These are phyloP conservation scores for Dorcoceras hygrometricum DNA, from an alignment of 257 asterid genomes.

Conservation along the genomic window DNA sequence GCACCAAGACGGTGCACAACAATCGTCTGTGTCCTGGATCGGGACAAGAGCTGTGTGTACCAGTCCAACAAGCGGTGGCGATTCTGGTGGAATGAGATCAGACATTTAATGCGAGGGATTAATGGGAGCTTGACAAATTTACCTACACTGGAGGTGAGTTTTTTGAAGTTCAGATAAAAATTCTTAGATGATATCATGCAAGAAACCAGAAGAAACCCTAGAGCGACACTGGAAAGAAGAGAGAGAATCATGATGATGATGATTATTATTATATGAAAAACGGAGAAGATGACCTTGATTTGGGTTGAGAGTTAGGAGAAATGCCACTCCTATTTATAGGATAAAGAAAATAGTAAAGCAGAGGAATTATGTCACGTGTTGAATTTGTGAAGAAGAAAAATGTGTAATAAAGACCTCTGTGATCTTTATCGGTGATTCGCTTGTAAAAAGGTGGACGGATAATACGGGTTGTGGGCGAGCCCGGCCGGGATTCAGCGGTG, in stretches of 20 bases:
- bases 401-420: too few species aligned
- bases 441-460: too few species aligned
- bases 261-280: too few species aligned
- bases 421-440: too few species aligned
- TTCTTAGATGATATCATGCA: neutral
- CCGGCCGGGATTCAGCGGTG: too few species aligned
- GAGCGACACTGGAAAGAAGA: neutral
- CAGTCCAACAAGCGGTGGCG: constrained; percentile 52
- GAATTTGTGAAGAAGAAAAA: too few species aligned
- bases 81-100: constrained; percentile 55
- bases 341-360: too few species aligned
- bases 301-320: neutral
- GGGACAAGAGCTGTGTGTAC: constrained; percentile 57
- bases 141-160: neutral
- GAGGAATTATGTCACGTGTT: too few species aligned
- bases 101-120: constrained; percentile 39
- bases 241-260: constrained; percentile 1
- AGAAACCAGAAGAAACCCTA: constrained; percentile 18
- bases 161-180: constrained; percentile 8
- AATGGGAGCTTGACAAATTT: neutral
- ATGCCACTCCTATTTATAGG: too few species aligned
- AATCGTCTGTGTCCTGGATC: constrained; percentile 44
- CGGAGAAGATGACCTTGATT: neutral
- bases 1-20: constrained; percentile 55
- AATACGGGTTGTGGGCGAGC: too few species aligned